Evolutionary conservation across 192 early-diverging fungal genomes (phyloP), one percentile per base, ranked within the genome.

Genomic region (Dissophora ornata): DNA sequence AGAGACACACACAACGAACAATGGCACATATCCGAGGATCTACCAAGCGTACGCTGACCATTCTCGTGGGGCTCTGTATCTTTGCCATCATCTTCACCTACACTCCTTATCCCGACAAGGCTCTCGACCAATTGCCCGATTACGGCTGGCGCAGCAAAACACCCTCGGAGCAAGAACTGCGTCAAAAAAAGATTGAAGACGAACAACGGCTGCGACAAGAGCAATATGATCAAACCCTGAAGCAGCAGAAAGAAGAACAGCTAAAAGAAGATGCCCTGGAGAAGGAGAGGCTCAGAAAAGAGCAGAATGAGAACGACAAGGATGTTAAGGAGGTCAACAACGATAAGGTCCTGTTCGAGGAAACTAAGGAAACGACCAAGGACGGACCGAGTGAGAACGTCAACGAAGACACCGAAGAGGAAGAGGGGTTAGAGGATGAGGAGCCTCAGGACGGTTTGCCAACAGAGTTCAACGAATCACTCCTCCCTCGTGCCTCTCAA

Each of bases 1-100:
- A n/a, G n/a, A n/a, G n/a, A n/a, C n/a, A n/a, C n/a, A n/a, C n/a
- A n/a, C n/a, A n/a, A n/a, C n/a, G n/a, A n/a, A 26, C 13, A 26
- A 50, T 48, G 34, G 55, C 19, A 25, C 40, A 55, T 21, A 1
- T 57, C 0, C 57, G 71, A 29, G 64, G 51, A 47, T n/a, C 71
- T 9, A 30, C 63, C 13, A 77, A 67, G 22, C 57, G 71, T 6
- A 32, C 47, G 22, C 6, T 62, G 42, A 51, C 58, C 12, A 33
- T 77, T 42, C 5, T 77, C 41, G 32, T 77, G 0, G 63, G 63
- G 10, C 44, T 77, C 50, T 77, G 71, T 26, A 30, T 77, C 44
- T 40, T 77, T 2, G 60, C 21, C 40, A 18, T 56, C 21, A 21
- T 77, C 19, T 77, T 61, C 29, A 36, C 46, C 12, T 38, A 64